Evolutionary conservation across 306 rosid genomes (phyloP), one percentile per base, ranked within the genome.

Genomic region (Canavalia ensiformis): DNA sequence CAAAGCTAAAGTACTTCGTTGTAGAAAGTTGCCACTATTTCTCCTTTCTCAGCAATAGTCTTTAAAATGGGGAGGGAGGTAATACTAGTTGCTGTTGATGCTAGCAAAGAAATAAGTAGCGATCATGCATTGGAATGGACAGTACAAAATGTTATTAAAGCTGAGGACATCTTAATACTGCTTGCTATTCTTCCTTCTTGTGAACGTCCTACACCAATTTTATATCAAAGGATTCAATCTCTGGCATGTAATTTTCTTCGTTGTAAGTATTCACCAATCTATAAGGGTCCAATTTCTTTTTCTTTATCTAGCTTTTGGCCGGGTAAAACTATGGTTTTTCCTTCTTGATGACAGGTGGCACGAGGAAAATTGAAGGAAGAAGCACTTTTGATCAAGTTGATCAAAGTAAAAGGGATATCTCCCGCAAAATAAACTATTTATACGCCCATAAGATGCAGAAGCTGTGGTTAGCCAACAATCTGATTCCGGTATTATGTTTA

Each of bases 41-140:
- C 56, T 47, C 41, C 41, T 37, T 37, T 37, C 41, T 37, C 41
- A 37, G 41, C 41, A 37, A 1, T 35, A 37, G 41, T 37, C 2
- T 7, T 41, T 41, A 57, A 39, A 82, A 82, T 82, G 81, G 64
- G 47, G 7, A 28, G 65, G 1, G 85, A 82, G 30, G 76, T 82
- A 4, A 57, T 82, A 65, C 35, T 75, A 66, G 85, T 82, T 49
- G 85, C 77, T 44, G 65, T 82, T 67, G 85, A 75, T 75, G 77
- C 77, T 46, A 82, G 72, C 9, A 82, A 75, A 30, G 76, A 68
- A 45, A 75, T 75, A 12, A 68, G 47, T 54, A 57, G 30, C 35
- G 64, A 82, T 49, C 57, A 37, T 81, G 76, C 85, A 64, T 33
- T 81, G 52, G 70, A 74, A 44, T 81, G 85, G 81, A 71, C 76